phyloP scores from a whole-genome alignment of 1,284 basidiomycete species.

The Papiliotrema laurentii region DNA sequence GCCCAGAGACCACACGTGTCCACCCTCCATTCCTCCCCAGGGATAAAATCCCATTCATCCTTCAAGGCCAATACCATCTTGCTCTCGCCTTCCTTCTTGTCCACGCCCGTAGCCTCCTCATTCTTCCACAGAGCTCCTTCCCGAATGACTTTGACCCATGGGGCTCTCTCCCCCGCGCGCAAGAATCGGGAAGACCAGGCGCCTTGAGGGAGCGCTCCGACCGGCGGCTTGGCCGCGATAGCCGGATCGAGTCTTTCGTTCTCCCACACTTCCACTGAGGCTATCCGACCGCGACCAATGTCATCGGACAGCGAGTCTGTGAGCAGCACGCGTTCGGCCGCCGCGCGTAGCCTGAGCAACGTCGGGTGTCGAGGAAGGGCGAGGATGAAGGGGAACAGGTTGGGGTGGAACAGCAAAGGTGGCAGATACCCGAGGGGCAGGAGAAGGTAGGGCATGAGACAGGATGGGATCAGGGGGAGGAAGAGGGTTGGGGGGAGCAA shows the following conservation, averaged over 20 bases:
- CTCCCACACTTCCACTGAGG: slow-evolving; percentile 45
- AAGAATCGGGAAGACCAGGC: slow-evolving; percentile 31
- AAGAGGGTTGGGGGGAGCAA: slow-evolving; percentile 39
- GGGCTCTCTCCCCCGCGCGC: slow-evolving; percentile 35
- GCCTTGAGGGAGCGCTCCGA: slow-evolving; percentile 12
- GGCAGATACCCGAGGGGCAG: slow-evolving; percentile 38
- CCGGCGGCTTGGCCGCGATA: slow-evolving; percentile 16
- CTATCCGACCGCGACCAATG: slow-evolving; percentile 27
- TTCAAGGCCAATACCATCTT: slow-evolving; percentile 35
- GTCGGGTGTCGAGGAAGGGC: slow-evolving; percentile 18
- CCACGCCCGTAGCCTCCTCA: not conserved
- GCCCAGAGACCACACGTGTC: slow-evolving; percentile 43
- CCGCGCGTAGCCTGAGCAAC: slow-evolving; percentile 17
- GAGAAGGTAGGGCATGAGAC: slow-evolving; percentile 38
- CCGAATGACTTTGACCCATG: slow-evolving; percentile 38
- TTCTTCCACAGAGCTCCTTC: slow-evolving; percentile 6
- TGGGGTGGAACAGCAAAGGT: slow-evolving; percentile 43
- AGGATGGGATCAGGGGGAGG: slow-evolving; percentile 38
- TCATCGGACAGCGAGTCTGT: slow-evolving; percentile 39
- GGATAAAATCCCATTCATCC: slow-evolving; percentile 41
- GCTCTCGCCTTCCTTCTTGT: slow-evolving; percentile 2
- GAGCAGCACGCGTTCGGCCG: slow-evolving; percentile 29
- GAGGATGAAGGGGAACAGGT: slow-evolving; percentile 25
- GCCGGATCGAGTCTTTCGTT: slow-evolving; percentile 45
- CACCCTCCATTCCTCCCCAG: slow-evolving; percentile 46